phyloP scores from a whole-genome alignment of 1,284 basidiomycete genomes.

The Waitea zeae region DNA sequence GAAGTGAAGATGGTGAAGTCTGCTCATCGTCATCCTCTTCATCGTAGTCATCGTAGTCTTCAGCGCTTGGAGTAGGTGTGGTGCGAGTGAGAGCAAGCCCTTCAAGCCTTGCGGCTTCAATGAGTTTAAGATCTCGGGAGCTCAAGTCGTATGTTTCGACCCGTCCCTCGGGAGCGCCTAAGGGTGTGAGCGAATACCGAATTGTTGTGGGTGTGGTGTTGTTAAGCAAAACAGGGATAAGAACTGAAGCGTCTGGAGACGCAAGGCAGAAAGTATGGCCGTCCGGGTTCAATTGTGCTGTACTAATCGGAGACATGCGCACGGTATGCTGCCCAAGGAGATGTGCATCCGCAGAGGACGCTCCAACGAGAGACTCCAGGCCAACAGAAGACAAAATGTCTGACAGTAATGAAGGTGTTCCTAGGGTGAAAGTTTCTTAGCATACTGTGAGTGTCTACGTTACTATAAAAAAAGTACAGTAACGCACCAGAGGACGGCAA shows the following conservation, averaged over 20 bases:
- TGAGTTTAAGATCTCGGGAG: slow-evolving; percentile 45
- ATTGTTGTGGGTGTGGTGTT: slow-evolving; percentile 71
- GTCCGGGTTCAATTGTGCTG: slow-evolving; percentile 67
- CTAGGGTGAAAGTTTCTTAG: no score
- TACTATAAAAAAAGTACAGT: neutral
- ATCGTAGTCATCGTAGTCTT: slow-evolving; percentile 18
- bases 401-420: slow-evolving; percentile 23
- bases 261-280: slow-evolving; percentile 55
- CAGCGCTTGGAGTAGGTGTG: slow-evolving; percentile 12
- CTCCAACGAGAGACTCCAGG: slow-evolving; percentile 27
- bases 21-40: slow-evolving; percentile 28
- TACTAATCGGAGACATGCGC: slow-evolving; percentile 79
- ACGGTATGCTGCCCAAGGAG: slow-evolving; percentile 83
- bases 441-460: neutral
- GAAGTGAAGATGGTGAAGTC: slow-evolving; percentile 22
- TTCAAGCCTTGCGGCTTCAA: slow-evolving; percentile 39
- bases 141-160: slow-evolving; percentile 9
- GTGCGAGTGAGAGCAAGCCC: slow-evolving; percentile 27
- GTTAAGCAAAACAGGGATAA: slow-evolving; percentile 77
- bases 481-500: slow-evolving; percentile 7
- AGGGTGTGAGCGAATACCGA: slow-evolving; percentile 61
- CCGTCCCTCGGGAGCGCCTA: slow-evolving; percentile 30
- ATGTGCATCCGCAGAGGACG: slow-evolving; percentile 27
- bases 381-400: slow-evolving; percentile 24
- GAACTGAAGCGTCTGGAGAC: slow-evolving; percentile 31